phyloP scores from a whole-genome alignment of 495 filamentous ascomycete genomes.

The Penicillium ochrochloron region DNA sequence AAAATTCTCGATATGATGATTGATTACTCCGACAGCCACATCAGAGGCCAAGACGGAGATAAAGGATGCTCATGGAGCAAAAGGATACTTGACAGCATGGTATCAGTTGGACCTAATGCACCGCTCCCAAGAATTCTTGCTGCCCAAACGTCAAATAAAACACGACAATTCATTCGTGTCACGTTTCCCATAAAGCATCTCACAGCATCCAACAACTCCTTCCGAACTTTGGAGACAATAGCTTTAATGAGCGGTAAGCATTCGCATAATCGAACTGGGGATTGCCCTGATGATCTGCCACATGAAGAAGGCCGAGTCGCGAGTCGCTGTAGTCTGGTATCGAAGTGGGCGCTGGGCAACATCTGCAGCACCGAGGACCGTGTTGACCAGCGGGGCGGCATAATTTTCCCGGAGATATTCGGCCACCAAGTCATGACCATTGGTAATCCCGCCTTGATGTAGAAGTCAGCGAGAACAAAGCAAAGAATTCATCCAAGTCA shows the following conservation, averaged over 20 bases:
- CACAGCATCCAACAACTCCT: not conserved
- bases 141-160: not conserved
- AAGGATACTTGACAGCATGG: not conserved
- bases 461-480: not conserved
- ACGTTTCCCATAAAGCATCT: not conserved
- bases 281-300: conserved; percentile 28
- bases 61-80: not conserved
- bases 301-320: conserved; percentile 20
- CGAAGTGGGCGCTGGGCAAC: conserved; percentile 51
- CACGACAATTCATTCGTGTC: not conserved
- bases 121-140: not conserved
- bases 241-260: conserved; percentile 1
- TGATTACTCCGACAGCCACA: not conserved
- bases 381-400: conserved; percentile 51
- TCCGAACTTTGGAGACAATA: not conserved
- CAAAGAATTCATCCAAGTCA: not conserved
- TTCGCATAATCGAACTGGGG: conserved; percentile 17
- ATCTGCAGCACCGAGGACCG: conserved; percentile 54
- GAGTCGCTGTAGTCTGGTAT: conserved; percentile 35
- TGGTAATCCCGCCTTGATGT: conserved; percentile 60
- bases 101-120: not conserved
- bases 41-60: not conserved
- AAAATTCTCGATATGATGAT: not conserved
- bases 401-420: conserved; percentile 57
- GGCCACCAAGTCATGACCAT: conserved; percentile 64